Evolutionary conservation across 2,329 filamentous ascomycete genomes (phyloP), one percentile per base, ranked within the genome.

Genomic region (Apiospora malaysiana): DNA sequence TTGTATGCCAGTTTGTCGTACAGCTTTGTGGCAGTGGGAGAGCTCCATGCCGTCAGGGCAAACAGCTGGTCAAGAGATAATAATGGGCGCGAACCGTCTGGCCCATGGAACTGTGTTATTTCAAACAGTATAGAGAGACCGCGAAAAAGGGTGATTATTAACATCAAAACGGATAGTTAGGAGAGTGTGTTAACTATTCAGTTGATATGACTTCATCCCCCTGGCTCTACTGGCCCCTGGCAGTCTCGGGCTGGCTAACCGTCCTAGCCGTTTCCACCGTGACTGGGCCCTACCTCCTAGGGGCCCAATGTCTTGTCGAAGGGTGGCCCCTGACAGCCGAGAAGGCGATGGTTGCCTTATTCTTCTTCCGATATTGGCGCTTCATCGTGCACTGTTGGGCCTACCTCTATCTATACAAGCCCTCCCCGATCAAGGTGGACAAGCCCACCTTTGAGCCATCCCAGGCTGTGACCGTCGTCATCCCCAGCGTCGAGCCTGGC

Each of bases 401-500:
- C 6, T 25, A 45, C 40, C 5, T 5, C 25, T 59, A 1, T 1
- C 3, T 78, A 0, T 88, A 87, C 72, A 74, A 37, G 9, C 18
- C 27, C 8, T 63, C 18, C 8, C 56, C 56, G 7, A 14, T n/a
- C 8, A 45, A 12, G 16, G 8, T 18, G 4, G 18, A n/a, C 8
- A 37, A 63, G 2, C 27, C 75, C 68, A 0, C 82, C 83, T 72
- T 74, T 72, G 7, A 74, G 76, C 3, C 68, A 71, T 1, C 84
- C 40, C 25, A 12, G n/a, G 65, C 89, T 47, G 83, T 85, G 68
- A 87, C 86, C 0, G 83, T 89, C 25, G 80, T 90, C 65, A 76
- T 90, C 2, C 86, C 87, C 0, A 89, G 87, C 0, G 79, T 88
- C 3, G 83, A 85, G 16, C 85, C 86, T 0, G 68, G 74, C 0